Evolutionary conservation across 306 rosid species (phyloP).

Genomic region (Comarum palustre): DNA sequence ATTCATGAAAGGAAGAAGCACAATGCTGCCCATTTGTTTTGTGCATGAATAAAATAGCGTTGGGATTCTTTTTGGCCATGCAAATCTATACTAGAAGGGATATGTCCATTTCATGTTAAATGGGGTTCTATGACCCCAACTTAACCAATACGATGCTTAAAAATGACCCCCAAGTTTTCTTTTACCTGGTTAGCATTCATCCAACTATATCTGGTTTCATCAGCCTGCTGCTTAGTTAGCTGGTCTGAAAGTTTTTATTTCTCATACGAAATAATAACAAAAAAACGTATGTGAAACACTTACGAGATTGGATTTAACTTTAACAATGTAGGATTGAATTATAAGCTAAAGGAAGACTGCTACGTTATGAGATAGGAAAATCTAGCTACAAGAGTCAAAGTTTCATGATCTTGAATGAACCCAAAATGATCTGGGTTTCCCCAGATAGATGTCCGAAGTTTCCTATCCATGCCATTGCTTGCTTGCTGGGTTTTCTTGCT

Average conservation of each 20-base stretch:
- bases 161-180: not conserved
- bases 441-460: slow-evolving; percentile 16
- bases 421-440: slow-evolving; percentile 11
- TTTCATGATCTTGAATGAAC: slow-evolving; percentile 10
- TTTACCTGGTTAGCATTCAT: not conserved
- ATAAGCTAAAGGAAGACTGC: not conserved
- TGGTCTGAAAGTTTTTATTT: too few relatives aligned
- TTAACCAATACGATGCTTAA: not conserved
- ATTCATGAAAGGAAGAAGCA: slow-evolving; percentile 30
- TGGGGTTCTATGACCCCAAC: not conserved
- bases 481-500: slow-evolving; percentile 7
- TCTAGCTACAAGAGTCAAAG: slow-evolving; percentile 22
- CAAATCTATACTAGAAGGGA: not conserved
- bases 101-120: not conserved
- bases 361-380: slow-evolving; percentile 2
- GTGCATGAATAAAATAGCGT: not conserved
- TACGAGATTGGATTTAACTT: not conserved
- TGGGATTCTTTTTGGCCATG: not conserved
- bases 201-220: not conserved
- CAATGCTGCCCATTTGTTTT: slow-evolving; percentile 27
- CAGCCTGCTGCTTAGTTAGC: too few relatives aligned
- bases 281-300: too few relatives aligned
- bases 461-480: not conserved
- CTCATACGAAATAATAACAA: not conserved
- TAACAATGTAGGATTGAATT: not conserved